Base-by-base conservation (phyloP, 495 filamentous ascomycete species). In the Penicillium macrosclerotiorum region DNA sequence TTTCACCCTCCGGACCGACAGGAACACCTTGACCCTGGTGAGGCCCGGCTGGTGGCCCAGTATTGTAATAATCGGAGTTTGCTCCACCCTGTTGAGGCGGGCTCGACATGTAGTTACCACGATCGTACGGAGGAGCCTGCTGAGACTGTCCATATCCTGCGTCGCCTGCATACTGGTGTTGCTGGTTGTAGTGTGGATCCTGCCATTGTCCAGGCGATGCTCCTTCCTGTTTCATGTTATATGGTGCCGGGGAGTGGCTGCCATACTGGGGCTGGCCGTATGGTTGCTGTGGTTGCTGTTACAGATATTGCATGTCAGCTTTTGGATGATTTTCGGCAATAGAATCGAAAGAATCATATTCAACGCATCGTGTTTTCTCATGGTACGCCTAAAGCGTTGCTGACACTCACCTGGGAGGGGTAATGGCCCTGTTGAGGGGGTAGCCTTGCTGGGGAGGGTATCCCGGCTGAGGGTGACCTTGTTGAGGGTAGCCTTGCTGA, bases 1-100 rank as follows among this genome's bases (percentile, higher is more conserved):
- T 66, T 14, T 78, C 74, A 1, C 55, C 63, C 35, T 57, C 60
- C 3, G 53, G 53, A 11, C 56, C 63, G 18, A 41, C 52, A 5
- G 59, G 47, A 24, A 42, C 50, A 1, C 43, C 30, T 8, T 43
- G 33, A 18, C 38, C 44, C 35, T 49, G 50, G 30, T 43, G 44
- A 0, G 13, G 31, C n/a, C 30, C 24, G 19, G 34, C 9, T 6
- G 43, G 35, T 2, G 35, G 34, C 3, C 16, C 25, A 2, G 3
- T 8, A 13, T 37, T 38, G 29, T 53, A 57, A 34, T 50, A 52
- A 22, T 37, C 42, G 22, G 60, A 48, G 27, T 31, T 67, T 38
- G 46, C 59, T 27, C 55, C 55, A 16, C 57, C 56, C 25, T 64
- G 62, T 11, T 62, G 60, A 4, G 59, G 63, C 20, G 61, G 64